These are phyloP conservation scores for Talaromyces amestolkiae DNA, from an alignment of 2,329 filamentous ascomycete genomes.

Conservation along the genomic window DNA sequence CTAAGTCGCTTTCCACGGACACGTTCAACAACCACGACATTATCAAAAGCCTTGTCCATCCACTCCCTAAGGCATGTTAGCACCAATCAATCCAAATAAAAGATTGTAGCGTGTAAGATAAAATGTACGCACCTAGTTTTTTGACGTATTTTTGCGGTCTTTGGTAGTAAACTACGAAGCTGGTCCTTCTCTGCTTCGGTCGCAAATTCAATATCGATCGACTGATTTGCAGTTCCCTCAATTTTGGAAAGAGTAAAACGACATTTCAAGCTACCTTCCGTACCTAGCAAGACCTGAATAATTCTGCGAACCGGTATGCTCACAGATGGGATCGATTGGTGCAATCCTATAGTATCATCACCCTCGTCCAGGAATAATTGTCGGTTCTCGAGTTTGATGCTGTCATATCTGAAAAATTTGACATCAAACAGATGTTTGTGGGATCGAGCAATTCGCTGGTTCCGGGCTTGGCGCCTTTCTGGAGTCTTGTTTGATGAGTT, in stretches of 20 bases:
- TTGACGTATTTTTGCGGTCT: conserved; percentile 18
- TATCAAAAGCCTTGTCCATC: conserved; percentile 35
- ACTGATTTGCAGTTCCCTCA: conserved; percentile 18
- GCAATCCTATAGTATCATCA: conserved; percentile 17
- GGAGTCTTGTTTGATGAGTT: conserved; percentile 19
- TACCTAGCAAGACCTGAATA: conserved; percentile 22
- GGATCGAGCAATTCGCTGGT: neutral
- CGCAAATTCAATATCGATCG: conserved; percentile 33
- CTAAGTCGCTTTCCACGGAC: conserved; percentile 22
- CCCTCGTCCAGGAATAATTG: conserved; percentile 21
- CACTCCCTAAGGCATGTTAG: conserved; percentile 28
- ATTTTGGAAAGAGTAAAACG: conserved; percentile 28
- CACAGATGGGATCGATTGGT: neutral
- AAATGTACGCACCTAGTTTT: conserved; percentile 29
- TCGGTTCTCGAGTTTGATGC: conserved; percentile 17
- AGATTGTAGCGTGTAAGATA: neutral
- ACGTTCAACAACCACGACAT: conserved; percentile 17
- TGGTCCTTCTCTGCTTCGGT: conserved; percentile 23
- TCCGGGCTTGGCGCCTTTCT: conserved; percentile 5
- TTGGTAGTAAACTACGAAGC: conserved; percentile 23
- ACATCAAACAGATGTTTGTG: conserved; percentile 23
- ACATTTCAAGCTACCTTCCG: conserved; percentile 29
- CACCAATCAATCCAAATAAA: neutral
- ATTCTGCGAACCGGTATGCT: conserved; percentile 27
- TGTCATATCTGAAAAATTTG: conserved; percentile 26